phyloP scores from a whole-genome alignment of 2,329 filamentous ascomycete species.

The Clonostachys rosea region DNA sequence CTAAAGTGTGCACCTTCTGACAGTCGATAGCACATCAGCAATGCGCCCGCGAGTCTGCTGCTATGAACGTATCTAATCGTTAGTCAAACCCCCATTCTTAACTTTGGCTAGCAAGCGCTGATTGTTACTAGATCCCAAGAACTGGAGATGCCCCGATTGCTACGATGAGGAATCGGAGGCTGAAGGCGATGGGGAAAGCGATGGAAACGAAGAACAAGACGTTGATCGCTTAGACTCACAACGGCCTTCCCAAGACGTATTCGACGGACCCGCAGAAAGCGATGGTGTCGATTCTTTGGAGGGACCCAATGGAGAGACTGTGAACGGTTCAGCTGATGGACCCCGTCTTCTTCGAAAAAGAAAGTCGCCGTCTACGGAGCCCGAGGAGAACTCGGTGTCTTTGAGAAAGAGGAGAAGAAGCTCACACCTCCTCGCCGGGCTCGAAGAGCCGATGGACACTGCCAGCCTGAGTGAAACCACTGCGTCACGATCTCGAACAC shows the following conservation, averaged over 20 bases:
- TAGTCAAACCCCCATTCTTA: conserved; percentile 4
- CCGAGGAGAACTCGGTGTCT: conserved; percentile 47
- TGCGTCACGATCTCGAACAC: conserved; percentile 41
- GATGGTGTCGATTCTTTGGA: conserved; percentile 46
- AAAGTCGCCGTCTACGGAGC: conserved; percentile 70
- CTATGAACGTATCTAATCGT: conserved; percentile 26
- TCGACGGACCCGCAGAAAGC: conserved; percentile 52
- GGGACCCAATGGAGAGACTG: neutral
- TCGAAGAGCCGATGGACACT: conserved; percentile 25
- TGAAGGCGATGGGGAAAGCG: conserved; percentile 21
- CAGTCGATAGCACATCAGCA: conserved; percentile 73
- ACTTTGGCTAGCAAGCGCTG: neutral
- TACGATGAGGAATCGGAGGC: conserved; percentile 21
- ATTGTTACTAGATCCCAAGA: conserved; percentile 26
- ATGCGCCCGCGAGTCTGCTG: conserved; percentile 69
- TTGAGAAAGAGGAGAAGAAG: conserved; percentile 50
- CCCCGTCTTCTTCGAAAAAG: conserved; percentile 78
- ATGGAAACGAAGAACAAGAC: conserved; percentile 6
- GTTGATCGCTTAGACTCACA: conserved; percentile 14
- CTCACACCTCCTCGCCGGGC: conserved; percentile 13
- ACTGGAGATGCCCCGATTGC: conserved; percentile 50
- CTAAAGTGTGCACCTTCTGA: conserved; percentile 25
- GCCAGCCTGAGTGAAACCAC: conserved; percentile 16
- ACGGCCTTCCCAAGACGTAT: conserved; percentile 56
- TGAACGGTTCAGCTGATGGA: conserved; percentile 62